Percentiles rank a stretch among this genome's conserved stretches.
These are phyloP conservation scores for Fusarium dlaminii DNA, from an alignment of 2,329 filamentous ascomycete genomes.

Conservation along the genomic window DNA sequence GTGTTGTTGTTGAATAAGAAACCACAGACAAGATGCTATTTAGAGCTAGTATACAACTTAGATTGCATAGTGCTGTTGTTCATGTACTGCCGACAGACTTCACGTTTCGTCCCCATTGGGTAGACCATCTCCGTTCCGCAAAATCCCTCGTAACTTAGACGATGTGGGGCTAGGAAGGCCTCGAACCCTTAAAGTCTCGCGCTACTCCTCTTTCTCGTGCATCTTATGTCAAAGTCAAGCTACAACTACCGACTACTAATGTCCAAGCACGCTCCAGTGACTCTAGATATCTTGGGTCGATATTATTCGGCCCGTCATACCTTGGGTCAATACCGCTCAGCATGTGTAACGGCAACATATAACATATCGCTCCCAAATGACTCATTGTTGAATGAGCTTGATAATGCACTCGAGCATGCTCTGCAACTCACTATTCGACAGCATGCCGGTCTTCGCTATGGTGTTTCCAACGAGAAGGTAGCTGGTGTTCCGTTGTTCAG, in stretches of 20 bases:
- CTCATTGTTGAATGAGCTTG: fast-evolving
- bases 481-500: neutral
- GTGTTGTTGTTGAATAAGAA: neutral
- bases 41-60: neutral
- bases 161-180: neutral
- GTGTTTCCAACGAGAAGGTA: neutral
- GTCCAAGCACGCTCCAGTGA: fast-evolving
- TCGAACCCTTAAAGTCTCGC: neutral
- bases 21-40: fast-evolving
- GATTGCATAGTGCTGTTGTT: neutral
- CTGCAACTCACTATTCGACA: conserved; percentile 5
- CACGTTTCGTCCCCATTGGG: fast-evolving
- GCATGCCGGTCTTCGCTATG: neutral
- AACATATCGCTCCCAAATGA: neutral
- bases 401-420: neutral
- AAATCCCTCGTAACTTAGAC: neutral
- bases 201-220: fast-evolving
- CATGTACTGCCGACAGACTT: fast-evolving
- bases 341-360: conserved; percentile 5
- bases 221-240: fast-evolving
- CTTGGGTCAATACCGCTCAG: conserved; percentile 15
- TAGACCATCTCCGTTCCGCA: neutral
- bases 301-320: conserved; percentile 14
- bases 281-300: conserved; percentile 2
- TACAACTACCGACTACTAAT: neutral